These are phyloP conservation scores for Debaryomycetaceae sp. DNA, from an alignment of 1,139 yeast species.

Conservation along the genomic window DNA sequence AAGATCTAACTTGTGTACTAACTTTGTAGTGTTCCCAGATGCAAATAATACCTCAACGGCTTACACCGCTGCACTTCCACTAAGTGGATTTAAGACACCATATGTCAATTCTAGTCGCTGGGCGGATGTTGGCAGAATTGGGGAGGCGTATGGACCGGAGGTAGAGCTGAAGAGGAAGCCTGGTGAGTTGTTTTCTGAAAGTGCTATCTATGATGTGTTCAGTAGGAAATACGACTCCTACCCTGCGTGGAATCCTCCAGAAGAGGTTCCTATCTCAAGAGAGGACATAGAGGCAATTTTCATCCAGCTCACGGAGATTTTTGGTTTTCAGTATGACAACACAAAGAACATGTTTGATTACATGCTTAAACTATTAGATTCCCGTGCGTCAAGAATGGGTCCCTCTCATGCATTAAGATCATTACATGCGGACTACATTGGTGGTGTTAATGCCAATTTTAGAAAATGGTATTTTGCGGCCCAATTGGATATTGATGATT, in stretches of 20 bases:
- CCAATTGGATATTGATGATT: constrained; percentile 80
- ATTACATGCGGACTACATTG: constrained; percentile 73
- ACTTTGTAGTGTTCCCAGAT: neutral
- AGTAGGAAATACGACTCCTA: constrained; percentile 47
- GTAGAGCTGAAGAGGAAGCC: constrained; percentile 18
- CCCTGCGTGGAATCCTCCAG: constrained; percentile 53
- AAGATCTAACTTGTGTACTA: constrained; percentile 4
- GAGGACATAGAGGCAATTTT: constrained; percentile 57
- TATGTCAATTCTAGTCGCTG: constrained; percentile 43
- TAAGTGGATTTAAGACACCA: constrained; percentile 51
- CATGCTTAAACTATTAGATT: constrained; percentile 58
- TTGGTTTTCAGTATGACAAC: constrained; percentile 66
- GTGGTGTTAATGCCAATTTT: constrained; percentile 89
- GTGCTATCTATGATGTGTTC: constrained; percentile 36
- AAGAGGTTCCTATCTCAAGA: constrained; percentile 53
- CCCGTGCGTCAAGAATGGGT: constrained; percentile 63
- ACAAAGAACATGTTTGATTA: constrained; percentile 65
- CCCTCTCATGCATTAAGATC: constrained; percentile 54
- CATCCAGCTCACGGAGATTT: constrained; percentile 47
- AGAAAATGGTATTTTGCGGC: constrained; percentile 97
- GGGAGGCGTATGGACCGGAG: constrained; percentile 21
- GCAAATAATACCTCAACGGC: neutral
- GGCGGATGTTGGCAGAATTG: constrained; percentile 35
- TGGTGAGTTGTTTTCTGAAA: constrained; percentile 36
- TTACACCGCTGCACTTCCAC: constrained; percentile 25